These are phyloP conservation scores for Eucalyptus camaldulensis DNA, from an alignment of 345 rosid genomes.

Conservation along the genomic window DNA sequence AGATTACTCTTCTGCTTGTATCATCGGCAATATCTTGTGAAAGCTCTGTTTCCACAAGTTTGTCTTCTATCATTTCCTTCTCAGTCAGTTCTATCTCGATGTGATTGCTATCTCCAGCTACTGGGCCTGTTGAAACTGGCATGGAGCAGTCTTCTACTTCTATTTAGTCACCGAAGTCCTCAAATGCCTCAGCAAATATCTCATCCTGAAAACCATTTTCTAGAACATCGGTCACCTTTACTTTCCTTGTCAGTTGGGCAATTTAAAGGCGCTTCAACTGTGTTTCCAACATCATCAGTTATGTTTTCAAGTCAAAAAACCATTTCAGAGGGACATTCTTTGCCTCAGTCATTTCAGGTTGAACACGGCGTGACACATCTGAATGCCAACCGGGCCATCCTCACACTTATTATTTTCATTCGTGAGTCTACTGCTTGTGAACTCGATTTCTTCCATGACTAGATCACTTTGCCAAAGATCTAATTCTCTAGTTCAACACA, in stretches of 20 bases:
- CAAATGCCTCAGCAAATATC: not conserved
- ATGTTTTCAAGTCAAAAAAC: not conserved
- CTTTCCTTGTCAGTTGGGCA: not conserved
- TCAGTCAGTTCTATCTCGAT: not conserved
- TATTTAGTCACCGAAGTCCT: not conserved
- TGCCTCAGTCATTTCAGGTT: not conserved
- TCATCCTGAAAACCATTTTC: slow-evolving; percentile 1
- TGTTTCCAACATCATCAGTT: not conserved
- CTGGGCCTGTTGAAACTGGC: not conserved
- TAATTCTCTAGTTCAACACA: not conserved
- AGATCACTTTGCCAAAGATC: not conserved
- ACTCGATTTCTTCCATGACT: not conserved
- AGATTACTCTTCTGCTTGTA: not conserved
- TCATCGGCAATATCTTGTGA: not conserved
- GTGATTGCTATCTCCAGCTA: not conserved
- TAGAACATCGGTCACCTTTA: not conserved
- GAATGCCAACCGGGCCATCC: not conserved
- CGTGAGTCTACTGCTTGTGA: not conserved
- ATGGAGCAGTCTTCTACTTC: not conserved
- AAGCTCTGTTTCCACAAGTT: not conserved
- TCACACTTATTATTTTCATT: not conserved
- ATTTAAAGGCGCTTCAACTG: not conserved
- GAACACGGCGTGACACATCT: not conserved
- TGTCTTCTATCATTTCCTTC: not conserved
- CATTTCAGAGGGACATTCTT: not conserved